These are phyloP conservation scores for Xylariaceae sp. DNA, from an alignment of 2,329 filamentous ascomycete species.

Conservation along the genomic window DNA sequence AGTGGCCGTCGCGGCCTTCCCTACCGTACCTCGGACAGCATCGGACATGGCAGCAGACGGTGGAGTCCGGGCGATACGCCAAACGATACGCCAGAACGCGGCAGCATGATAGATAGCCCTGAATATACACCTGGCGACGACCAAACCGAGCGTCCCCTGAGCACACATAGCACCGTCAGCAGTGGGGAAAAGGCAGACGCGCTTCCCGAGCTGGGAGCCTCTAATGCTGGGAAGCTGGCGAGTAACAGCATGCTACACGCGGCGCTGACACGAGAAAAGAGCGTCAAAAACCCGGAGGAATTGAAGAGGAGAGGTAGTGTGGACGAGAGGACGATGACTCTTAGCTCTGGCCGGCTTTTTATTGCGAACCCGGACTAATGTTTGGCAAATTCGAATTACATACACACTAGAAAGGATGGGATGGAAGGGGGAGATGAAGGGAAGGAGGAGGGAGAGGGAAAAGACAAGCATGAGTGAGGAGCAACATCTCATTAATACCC, in stretches of 20 bases:
- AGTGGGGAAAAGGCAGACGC: conserved; percentile 57
- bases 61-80: conserved; percentile 53
- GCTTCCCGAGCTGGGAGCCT: conserved; percentile 46
- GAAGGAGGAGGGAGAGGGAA: background rate
- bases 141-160: conserved; percentile 36
- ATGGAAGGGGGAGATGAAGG: background rate
- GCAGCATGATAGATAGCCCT: conserved; percentile 43
- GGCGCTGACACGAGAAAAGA: conserved; percentile 57
- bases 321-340: conserved; percentile 73
- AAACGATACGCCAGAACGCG: conserved; percentile 51
- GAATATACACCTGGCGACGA: conserved; percentile 32
- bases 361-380: conserved; percentile 75
- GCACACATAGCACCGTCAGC: conserved; percentile 47
- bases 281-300: conserved; percentile 63
- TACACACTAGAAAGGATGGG: background rate
- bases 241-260: conserved; percentile 55
- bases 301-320: conserved; percentile 73
- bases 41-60: conserved; percentile 38
- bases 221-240: conserved; percentile 45
- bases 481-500: conserved; percentile 8
- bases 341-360: conserved; percentile 67
- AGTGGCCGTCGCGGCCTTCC: conserved; percentile 45
- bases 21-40: conserved; percentile 48
- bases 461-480: background rate
- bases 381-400: background rate